Evolutionary conservation across 768 basidiomycete species (phyloP).

Genomic region (Hydnomerulius pinastri): DNA sequence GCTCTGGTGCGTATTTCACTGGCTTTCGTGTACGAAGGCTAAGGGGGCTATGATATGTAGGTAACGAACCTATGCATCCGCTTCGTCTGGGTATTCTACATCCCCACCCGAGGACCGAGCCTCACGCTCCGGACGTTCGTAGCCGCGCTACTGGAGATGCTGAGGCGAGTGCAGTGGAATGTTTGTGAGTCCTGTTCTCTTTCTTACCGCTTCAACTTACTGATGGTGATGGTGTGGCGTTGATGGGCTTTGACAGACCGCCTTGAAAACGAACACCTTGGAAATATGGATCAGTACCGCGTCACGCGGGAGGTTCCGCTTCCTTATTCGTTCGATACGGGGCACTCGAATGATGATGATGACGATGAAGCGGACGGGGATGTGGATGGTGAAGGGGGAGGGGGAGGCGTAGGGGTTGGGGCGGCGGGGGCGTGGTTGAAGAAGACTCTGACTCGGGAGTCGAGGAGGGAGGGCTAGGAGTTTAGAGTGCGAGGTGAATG

Average conservation of each 20-base stretch:
- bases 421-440: constrained; percentile 5
- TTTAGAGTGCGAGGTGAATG: background rate
- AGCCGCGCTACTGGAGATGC: constrained; percentile 69
- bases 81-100: constrained; percentile 82
- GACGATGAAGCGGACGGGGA: constrained; percentile 39
- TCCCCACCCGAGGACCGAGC: constrained; percentile 52
- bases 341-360: constrained; percentile 46
- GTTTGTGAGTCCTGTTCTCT: constrained; percentile 58
- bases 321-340: constrained; percentile 63
- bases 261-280: constrained; percentile 88
- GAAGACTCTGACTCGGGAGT: background rate
- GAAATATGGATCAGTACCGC: constrained; percentile 92
- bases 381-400: background rate
- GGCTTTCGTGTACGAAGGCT: too few species aligned
- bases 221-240: background rate
- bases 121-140: constrained; percentile 65
- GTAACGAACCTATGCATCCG: constrained; percentile 71
- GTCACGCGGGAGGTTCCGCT: constrained; percentile 83
- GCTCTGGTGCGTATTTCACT: constrained; percentile 75
- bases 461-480: background rate
- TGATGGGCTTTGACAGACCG: too few species aligned
- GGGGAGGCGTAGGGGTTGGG: too few species aligned
- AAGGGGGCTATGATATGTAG: too few species aligned
- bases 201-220: background rate
- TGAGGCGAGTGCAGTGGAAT: constrained; percentile 90